These are phyloP conservation scores for Cladosporium oxysporum DNA, from an alignment of 2,329 filamentous ascomycete species.

Conservation along the genomic window DNA sequence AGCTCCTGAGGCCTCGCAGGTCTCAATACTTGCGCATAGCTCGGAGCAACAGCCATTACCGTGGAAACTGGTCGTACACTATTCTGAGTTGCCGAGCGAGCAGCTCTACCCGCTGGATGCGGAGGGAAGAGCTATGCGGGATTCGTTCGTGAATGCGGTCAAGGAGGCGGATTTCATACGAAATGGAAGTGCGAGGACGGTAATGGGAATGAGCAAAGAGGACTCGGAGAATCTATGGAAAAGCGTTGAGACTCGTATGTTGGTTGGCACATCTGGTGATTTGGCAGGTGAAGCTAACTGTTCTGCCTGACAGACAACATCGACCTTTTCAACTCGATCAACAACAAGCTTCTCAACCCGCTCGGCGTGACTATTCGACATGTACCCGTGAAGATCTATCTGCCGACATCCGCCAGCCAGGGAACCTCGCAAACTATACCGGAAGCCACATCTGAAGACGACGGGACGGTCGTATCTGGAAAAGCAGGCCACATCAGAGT, in stretches of 20 bases:
- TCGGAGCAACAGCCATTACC: constrained; percentile 45
- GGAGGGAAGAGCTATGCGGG: constrained; percentile 58
- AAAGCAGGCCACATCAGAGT: constrained; percentile 47
- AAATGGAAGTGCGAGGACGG: constrained; percentile 83
- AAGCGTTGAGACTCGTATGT: constrained; percentile 69
- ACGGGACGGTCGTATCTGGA: constrained; percentile 32
- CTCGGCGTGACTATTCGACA: constrained; percentile 71
- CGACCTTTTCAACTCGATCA: constrained; percentile 69
- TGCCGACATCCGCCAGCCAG: constrained; percentile 56
- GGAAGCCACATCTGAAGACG: constrained; percentile 25
- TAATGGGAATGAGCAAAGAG: constrained; percentile 84
- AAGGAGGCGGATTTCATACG: constrained; percentile 84
- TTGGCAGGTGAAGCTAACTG: background rate
- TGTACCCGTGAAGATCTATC: constrained; percentile 85
- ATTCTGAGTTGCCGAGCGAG: constrained; percentile 58
- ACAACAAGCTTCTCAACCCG: constrained; percentile 73
- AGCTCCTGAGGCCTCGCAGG: constrained; percentile 18
- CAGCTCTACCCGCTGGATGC: constrained; percentile 60
- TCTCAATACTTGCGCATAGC: background rate
- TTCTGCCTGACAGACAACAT: constrained; percentile 63
- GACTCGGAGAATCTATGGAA: constrained; percentile 83
- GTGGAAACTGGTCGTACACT: constrained; percentile 66
- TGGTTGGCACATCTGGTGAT: background rate
- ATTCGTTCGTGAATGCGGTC: constrained; percentile 68
- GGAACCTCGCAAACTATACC: constrained; percentile 38